phyloP scores from a whole-genome alignment of 106 monocot genomes.

The Acanthochlamys bracteata region DNA sequence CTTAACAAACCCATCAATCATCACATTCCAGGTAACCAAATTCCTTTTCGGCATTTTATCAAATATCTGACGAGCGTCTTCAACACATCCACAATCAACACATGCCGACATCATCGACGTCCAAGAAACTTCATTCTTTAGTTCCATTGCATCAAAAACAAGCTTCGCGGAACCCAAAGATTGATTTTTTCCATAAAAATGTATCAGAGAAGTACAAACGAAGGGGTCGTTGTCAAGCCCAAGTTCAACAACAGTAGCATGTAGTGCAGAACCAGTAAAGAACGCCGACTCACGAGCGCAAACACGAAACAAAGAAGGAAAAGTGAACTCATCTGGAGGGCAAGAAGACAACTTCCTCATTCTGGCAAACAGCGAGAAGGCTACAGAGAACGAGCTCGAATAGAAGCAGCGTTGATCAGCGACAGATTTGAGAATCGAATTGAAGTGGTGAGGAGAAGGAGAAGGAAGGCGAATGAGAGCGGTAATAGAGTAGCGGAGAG shows the following conservation, averaged over 20 bases:
- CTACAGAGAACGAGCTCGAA: neutral
- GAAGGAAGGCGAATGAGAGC: slow-evolving; percentile 25
- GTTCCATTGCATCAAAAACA: slow-evolving; percentile 48
- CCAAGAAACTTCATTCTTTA: slow-evolving; percentile 42
- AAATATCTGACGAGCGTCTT: slow-evolving; percentile 33
- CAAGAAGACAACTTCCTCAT: slow-evolving; percentile 9
- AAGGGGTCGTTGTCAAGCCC: slow-evolving; percentile 52
- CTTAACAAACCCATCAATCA: slow-evolving; percentile 68
- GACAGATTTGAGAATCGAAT: slow-evolving; percentile 50
- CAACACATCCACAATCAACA: slow-evolving; percentile 19
- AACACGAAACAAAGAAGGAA: slow-evolving; percentile 49
- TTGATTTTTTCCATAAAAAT: slow-evolving; percentile 52
- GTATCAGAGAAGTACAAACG: slow-evolving; percentile 53
- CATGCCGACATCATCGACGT: slow-evolving; percentile 52
- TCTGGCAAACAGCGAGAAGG: slow-evolving; percentile 27
- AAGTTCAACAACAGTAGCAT: slow-evolving; percentile 22
- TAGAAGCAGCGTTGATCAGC: slow-evolving; percentile 21
- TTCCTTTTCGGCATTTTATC: slow-evolving; percentile 57
- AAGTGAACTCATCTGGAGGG: slow-evolving; percentile 50
- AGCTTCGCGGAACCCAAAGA: slow-evolving; percentile 22
- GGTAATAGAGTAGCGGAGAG: slow-evolving; percentile 31
- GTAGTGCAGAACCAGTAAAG: slow-evolving; percentile 28
- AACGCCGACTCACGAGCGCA: slow-evolving; percentile 22
- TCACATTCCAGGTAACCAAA: slow-evolving; percentile 50
- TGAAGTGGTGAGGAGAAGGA: slow-evolving; percentile 50